A percentile compares a stretch with the other conserved stretches of the same genome.
Evolutionary conservation across 163 green algal species (phyloP).

Genomic region (Trebouxiophyceae sp.): DNA sequence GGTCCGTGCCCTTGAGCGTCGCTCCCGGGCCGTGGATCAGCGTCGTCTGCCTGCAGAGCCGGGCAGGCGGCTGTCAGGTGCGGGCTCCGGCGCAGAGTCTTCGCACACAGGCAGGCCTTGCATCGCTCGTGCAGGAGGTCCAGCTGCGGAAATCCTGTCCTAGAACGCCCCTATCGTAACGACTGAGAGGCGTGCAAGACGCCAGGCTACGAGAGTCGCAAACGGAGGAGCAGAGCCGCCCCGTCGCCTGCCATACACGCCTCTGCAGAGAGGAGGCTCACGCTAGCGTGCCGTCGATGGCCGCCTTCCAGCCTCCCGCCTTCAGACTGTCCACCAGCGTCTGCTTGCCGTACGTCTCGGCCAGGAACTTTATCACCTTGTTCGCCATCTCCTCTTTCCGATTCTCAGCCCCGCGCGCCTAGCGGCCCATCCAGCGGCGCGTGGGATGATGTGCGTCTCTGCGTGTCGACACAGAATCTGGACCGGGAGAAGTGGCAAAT

Average conservation of each 20-base stretch:
- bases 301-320: conserved; percentile 34
- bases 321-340: conserved; percentile 29
- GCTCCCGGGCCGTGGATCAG: conserved; percentile 28
- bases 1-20: conserved; percentile 29
- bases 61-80: neutral
- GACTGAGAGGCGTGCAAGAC: too few species aligned
- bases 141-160: neutral
- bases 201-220: too few species aligned
- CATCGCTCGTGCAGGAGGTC: too few species aligned
- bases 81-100: neutral
- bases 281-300: conserved; percentile 41
- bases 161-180: neutral
- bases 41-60: conserved; percentile 21
- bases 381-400: too few species aligned
- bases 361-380: conserved; percentile 14
- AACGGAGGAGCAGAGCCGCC: too few species aligned
- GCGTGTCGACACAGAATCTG: too few species aligned
- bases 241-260: too few species aligned
- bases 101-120: neutral
- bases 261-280: too few species aligned
- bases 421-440: too few species aligned
- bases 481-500: too few species aligned
- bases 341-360: conserved; percentile 13
- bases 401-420: too few species aligned
- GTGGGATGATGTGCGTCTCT: too few species aligned